Percentiles rank a stretch among this genome's conserved stretches.
Evolutionary conservation across 2,329 filamentous ascomycete species (phyloP).

Genomic region (Penicillium sp.): DNA sequence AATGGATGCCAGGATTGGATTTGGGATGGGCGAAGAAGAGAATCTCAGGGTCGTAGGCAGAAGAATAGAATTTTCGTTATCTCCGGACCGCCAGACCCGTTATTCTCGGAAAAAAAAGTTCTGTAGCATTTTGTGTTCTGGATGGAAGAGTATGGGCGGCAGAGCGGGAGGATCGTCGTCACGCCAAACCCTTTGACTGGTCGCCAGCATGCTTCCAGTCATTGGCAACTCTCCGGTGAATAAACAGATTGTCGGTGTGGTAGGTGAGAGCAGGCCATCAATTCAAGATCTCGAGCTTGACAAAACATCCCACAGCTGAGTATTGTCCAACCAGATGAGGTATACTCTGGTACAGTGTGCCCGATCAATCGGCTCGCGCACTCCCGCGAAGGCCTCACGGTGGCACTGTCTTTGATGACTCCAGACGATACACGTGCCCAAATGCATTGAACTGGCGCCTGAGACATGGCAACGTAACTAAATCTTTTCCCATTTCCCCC

Average conservation of each 20-base stretch:
- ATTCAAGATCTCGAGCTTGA: not conserved
- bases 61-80: conserved; percentile 5
- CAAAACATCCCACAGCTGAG: not conserved
- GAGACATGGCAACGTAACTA: conserved; percentile 6
- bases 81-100: not conserved
- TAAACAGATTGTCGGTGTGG: too few relatives aligned
- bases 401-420: not conserved
- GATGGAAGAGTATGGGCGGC: not conserved
- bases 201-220: not conserved
- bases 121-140: not conserved
- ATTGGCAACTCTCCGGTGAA: not conserved
- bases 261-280: too few relatives aligned
- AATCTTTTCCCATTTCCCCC: not conserved
- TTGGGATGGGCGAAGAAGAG: not conserved
- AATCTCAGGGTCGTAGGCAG: not conserved
- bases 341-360: not conserved
- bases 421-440: not conserved
- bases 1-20: not conserved
- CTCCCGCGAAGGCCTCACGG: not conserved
- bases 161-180: not conserved
- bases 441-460: not conserved
- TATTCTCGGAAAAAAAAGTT: not conserved
- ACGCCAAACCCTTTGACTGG: not conserved
- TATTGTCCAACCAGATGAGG: not conserved
- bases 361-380: not conserved